Conservation (phyloP, 2,329 filamentous ascomycete species). For the Aspergillus sp. region DNA sequence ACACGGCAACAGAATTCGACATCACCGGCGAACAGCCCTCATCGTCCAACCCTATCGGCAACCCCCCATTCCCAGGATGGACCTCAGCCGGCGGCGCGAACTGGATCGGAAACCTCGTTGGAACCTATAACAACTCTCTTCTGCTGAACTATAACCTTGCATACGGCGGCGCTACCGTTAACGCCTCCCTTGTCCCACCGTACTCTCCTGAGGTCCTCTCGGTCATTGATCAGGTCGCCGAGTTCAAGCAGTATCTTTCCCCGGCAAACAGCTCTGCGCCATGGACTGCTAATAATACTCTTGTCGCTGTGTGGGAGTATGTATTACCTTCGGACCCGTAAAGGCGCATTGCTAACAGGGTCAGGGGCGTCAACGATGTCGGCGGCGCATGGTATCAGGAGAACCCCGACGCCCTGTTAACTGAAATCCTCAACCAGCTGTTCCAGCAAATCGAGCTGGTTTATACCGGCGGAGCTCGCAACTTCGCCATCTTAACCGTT, state of each 20-base stretch:
- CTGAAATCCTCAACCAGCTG: conserved; percentile 5
- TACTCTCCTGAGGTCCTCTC: conserved; percentile 4
- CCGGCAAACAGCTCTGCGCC: not conserved
- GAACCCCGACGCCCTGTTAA: not conserved
- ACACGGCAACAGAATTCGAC: conserved; percentile 12
- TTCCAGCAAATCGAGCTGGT: conserved; percentile 12
- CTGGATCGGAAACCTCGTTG: conserved; percentile 10
- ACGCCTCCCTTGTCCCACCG: conserved; percentile 8
- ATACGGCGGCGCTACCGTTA: conserved; percentile 11
- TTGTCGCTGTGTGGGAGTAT: conserved; percentile 13
- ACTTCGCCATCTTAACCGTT: conserved; percentile 8
- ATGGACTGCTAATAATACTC: conserved; percentile 2
- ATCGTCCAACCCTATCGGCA: conserved; percentile 12
- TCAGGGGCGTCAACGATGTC: conserved; percentile 15
- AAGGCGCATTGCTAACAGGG: not conserved
- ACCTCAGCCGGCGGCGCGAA: conserved; percentile 10
- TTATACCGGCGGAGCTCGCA: conserved; percentile 7
- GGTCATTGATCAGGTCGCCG: conserved; percentile 12
- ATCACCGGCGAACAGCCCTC: conserved; percentile 11
- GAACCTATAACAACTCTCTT: conserved; percentile 6
- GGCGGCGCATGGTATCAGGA: conserved; percentile 8
- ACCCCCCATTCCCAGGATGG: conserved; percentile 12
- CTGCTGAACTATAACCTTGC: conserved; percentile 13
- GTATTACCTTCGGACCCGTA: not conserved
- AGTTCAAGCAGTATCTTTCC: not conserved